phyloP scores from a whole-genome alignment of 2,329 filamentous ascomycete species.

The Colletotrichum melonis region DNA sequence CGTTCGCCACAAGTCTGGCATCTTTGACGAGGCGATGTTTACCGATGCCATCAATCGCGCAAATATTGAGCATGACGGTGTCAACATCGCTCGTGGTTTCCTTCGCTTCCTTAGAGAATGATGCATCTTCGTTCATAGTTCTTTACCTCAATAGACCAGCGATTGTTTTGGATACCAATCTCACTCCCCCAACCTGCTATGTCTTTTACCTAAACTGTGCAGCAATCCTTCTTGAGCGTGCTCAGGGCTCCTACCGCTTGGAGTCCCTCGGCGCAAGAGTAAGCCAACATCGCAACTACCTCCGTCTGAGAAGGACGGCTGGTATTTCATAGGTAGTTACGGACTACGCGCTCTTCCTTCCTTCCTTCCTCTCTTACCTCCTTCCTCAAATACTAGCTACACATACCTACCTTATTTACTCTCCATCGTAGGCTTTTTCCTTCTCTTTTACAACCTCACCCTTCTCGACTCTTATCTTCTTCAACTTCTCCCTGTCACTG shows the following conservation, averaged over 20 bases:
- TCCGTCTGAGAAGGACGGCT: no score
- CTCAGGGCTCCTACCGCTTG: not conserved
- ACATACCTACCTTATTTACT: no score
- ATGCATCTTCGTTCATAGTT: constrained; percentile 23
- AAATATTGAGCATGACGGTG: constrained; percentile 78
- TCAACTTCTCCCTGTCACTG: not conserved
- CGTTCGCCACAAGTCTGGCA: constrained; percentile 71
- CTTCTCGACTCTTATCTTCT: not conserved
- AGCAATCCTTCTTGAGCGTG: not conserved
- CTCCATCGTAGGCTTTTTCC: no score
- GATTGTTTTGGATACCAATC: not conserved
- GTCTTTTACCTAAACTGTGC: not conserved
- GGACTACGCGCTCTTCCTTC: no score
- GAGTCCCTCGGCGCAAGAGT: not conserved
- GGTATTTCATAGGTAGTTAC: no score
- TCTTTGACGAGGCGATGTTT: constrained; percentile 78
- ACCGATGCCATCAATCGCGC: constrained; percentile 76
- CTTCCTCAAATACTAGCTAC: no score
- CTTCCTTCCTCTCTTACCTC: no score
- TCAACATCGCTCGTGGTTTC: constrained; percentile 80
- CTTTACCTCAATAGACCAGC: constrained; percentile 33
- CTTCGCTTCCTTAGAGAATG: constrained; percentile 78
- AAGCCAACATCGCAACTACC: not conserved
- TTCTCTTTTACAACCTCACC: no score
- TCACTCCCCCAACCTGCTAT: no score